phyloP scores from a whole-genome alignment of 1,284 basidiomycete genomes.

The Coniophora puteana region DNA sequence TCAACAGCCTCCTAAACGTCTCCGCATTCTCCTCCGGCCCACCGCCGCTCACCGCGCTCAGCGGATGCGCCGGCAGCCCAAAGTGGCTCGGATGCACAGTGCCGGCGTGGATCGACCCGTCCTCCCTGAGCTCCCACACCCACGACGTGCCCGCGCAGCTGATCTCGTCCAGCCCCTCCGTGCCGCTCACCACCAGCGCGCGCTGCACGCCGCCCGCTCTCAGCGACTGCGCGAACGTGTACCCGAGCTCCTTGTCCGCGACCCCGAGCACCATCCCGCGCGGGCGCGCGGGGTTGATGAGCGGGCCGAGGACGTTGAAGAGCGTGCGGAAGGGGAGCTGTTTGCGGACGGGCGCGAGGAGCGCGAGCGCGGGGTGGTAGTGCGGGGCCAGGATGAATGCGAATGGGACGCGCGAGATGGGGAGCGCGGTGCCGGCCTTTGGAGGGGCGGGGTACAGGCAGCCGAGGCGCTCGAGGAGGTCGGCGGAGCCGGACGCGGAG shows the following conservation, averaged over 20 bases:
- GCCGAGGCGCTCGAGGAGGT: slow-evolving; percentile 84
- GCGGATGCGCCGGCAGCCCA: slow-evolving; percentile 68
- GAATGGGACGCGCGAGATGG: slow-evolving; percentile 70
- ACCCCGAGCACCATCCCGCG: slow-evolving; percentile 89
- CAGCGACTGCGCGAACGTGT: slow-evolving; percentile 80
- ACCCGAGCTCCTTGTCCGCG: slow-evolving; percentile 80
- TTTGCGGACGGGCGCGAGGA: slow-evolving; percentile 84
- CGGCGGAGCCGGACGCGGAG: slow-evolving; percentile 92
- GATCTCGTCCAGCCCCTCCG: slow-evolving; percentile 93
- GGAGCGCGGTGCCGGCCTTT: slow-evolving; percentile 50
- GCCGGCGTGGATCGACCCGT: slow-evolving; percentile 50
- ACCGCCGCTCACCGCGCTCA: slow-evolving; percentile 69
- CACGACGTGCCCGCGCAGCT: slow-evolving; percentile 89
- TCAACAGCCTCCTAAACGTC: slow-evolving; percentile 58
- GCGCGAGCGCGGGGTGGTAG: slow-evolving; percentile 87
- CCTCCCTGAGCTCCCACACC: slow-evolving; percentile 62
- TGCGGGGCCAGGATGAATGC: slow-evolving; percentile 92
- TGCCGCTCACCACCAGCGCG: slow-evolving; percentile 92
- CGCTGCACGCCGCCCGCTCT: slow-evolving; percentile 67
- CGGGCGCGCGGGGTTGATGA: slow-evolving; percentile 91
- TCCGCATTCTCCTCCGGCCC: slow-evolving; percentile 73
- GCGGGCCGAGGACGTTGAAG: slow-evolving; percentile 94
- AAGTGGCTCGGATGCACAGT: slow-evolving; percentile 62
- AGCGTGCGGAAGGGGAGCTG: slow-evolving; percentile 93
- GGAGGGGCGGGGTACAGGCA: slow-evolving; percentile 77